Evolutionary conservation across 225 moss, liverwort and hornwort genomes (phyloP), one percentile per base, ranked within the genome.

Genomic region (Straminergon stramineum): DNA sequence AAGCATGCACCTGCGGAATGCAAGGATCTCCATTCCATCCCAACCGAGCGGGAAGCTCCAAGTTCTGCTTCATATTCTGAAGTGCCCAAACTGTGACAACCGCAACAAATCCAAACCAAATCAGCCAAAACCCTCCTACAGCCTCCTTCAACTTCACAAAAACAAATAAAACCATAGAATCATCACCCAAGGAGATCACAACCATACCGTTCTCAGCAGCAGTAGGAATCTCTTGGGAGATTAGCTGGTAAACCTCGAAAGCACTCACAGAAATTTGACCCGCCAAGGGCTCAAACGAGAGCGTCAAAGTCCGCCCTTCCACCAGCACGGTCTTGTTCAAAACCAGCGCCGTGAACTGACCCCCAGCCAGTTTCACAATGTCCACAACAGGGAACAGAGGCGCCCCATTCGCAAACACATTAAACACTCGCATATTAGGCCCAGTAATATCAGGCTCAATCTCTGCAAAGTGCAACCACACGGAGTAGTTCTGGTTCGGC

Each of bases 11-110:
- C 76, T 95, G 93, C 41, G 98, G 98, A 81, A 96, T 94, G 93
- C 98, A 98, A 70, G 98, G 98, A 75, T 98, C 98, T 75, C 98
- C 98, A 84, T 94, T 93, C 98, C 98, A 98, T 89, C 98, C 98
- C 93, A 98, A 90, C 34, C 98, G 95, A 28, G 92, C 79, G 39
- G 98, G 97, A 15, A 98, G 94, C 76, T 93, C 87, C 93, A 98
- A 53, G 14, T 91, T 88, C 65, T 90, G 92, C 89, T 96, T 98
- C 91, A 98, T 90, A 10, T 58, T 92, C 87, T 96, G 95, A 81
- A 98, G 92, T 37, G 96, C 95, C 98, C 97, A 96, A 62, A 95
- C 98, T 98, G 94, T 84, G 86, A 84, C 85, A 87, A 84, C 34
- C 69, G 43, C 37, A 88, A 75, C 71, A 31, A 31, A 63, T 52